Evolutionary conservation across 345 rosid species (phyloP).

Genomic region (Salix purpurea): DNA sequence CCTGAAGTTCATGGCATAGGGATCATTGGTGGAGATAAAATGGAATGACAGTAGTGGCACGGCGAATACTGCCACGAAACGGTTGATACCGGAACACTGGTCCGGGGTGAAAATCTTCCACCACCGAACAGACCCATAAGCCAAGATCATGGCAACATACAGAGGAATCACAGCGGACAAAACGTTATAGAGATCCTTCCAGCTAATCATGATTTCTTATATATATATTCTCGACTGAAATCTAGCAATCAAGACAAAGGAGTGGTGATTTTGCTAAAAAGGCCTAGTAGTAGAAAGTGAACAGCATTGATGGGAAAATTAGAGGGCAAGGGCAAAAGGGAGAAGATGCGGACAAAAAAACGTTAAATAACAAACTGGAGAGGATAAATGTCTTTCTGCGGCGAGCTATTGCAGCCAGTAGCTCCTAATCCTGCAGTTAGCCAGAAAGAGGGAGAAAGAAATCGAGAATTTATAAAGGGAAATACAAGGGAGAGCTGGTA

Average conservation of each 20-base stretch:
- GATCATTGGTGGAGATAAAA: constrained; percentile 20
- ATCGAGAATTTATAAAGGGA: background rate
- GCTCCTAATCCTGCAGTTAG: background rate
- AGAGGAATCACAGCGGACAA: constrained; percentile 30
- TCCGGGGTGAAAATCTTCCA: constrained; percentile 35
- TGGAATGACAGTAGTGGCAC: constrained; percentile 31
- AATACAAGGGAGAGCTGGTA: background rate
- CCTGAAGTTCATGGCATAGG: constrained; percentile 22
- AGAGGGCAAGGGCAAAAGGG: background rate
- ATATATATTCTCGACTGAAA: background rate
- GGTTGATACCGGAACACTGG: constrained; percentile 38
- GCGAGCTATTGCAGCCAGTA: background rate
- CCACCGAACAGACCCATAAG: constrained; percentile 32
- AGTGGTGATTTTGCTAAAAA: background rate
- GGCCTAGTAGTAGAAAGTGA: background rate
- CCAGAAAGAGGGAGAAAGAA: background rate
- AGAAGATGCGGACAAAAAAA: background rate
- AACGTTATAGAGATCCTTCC: constrained; percentile 24
- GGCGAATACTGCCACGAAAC: constrained; percentile 32
- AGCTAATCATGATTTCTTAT: constrained; percentile 8
- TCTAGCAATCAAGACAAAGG: background rate
- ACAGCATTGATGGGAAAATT: background rate
- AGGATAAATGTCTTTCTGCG: background rate
- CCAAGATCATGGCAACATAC: constrained; percentile 34
- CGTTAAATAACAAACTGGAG: constrained; percentile 17